Evolutionary conservation across 257 asterid species (phyloP).

Genomic region (Datura wrightii): DNA sequence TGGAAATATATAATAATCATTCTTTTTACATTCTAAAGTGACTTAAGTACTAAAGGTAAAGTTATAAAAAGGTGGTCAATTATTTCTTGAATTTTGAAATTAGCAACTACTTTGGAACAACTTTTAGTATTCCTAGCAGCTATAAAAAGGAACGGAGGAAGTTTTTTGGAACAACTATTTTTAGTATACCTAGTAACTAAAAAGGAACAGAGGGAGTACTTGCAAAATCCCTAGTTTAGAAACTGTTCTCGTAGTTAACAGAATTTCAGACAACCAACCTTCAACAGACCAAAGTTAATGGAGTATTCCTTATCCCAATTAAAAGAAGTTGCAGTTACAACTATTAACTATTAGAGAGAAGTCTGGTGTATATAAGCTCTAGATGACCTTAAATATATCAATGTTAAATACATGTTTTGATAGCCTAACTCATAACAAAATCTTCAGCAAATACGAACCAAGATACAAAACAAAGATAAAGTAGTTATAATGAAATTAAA

Average conservation of each 20-base stretch:
- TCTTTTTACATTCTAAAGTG: too few species aligned
- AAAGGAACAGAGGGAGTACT: background rate
- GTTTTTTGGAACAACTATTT: too few species aligned
- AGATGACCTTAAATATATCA: background rate
- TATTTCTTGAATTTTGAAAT: too few species aligned
- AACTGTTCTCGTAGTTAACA: background rate
- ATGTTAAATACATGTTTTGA: background rate
- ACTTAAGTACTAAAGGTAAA: too few species aligned
- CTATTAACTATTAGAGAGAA: background rate
- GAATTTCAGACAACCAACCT: background rate
- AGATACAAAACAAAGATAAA: background rate
- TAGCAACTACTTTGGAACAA: too few species aligned
- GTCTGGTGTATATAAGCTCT: background rate
- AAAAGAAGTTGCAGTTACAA: background rate
- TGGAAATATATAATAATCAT: too few species aligned
- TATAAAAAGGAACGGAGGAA: too few species aligned
- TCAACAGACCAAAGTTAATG: background rate
- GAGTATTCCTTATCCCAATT: background rate
- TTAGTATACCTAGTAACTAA: too few species aligned
- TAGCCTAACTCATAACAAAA: background rate
- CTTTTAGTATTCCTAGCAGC: too few species aligned
- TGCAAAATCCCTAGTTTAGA: background rate
- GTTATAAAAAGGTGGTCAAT: too few species aligned
- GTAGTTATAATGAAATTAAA: background rate
- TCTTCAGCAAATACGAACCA: background rate